Conservation (phyloP, 1,284 basidiomycete species). For the Mycosarcoma maydis region DNA sequence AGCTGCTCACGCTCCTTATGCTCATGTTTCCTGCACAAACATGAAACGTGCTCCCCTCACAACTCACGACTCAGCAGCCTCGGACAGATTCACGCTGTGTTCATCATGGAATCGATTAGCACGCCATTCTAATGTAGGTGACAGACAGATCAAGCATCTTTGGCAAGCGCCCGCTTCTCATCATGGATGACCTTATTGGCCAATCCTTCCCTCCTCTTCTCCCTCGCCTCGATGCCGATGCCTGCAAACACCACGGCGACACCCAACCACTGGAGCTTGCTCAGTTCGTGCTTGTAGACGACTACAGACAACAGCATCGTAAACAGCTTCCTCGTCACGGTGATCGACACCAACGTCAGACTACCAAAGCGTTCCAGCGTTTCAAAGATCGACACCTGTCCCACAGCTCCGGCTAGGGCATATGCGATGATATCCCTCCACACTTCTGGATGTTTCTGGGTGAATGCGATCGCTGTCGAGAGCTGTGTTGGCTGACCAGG, state of each 20-base stretch:
- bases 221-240: slow-evolving; percentile 89
- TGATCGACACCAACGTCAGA: slow-evolving; percentile 73
- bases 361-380: slow-evolving; percentile 95
- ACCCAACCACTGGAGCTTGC: slow-evolving; percentile 87
- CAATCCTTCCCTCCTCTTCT: slow-evolving; percentile 49
- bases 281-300: slow-evolving; percentile 88
- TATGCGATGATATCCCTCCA: slow-evolving; percentile 82
- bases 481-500: slow-evolving; percentile 40
- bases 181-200: slow-evolving; percentile 39
- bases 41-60: too few relatives aligned
- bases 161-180: slow-evolving; percentile 37
- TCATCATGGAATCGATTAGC: too few relatives aligned
- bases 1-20: too few relatives aligned
- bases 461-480: slow-evolving; percentile 70
- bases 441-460: slow-evolving; percentile 81
- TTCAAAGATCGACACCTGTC: slow-evolving; percentile 98
- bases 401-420: slow-evolving; percentile 87
- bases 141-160: slow-evolving; percentile 28
- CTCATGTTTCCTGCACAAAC: too few relatives aligned
- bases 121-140: too few relatives aligned
- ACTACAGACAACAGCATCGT: slow-evolving; percentile 96
- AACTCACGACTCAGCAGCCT: too few relatives aligned
- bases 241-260: slow-evolving; percentile 89
- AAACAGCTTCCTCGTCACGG: slow-evolving; percentile 89
- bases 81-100: too few relatives aligned